Base-by-base conservation (phyloP, 1,284 basidiomycete genomes). In the Meripilus lineatus region DNA sequence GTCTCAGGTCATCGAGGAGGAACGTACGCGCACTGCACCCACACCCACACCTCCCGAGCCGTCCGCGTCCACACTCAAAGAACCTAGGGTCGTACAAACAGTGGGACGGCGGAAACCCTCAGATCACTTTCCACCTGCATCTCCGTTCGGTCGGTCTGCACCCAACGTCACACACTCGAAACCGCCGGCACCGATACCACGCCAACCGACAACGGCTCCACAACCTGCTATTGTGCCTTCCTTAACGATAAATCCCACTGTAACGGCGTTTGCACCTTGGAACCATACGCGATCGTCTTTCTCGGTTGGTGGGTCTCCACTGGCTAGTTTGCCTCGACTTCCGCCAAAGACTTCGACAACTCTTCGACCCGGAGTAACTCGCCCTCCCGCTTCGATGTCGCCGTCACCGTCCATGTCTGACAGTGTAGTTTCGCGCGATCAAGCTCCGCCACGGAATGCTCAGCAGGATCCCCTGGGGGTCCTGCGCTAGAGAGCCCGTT, bases 401-500 rank as follows among this genome's bases (percentile, higher is more conserved):
- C 44, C 49, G n/a, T n/a, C n/a, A n/a, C n/a, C n/a, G n/a, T n/a
- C n/a, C n/a, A n/a, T n/a, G n/a, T n/a, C n/a, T 23, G 55, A 42
- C 43, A 61, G 50, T 50, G 57, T 46, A 49, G 52, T 51, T 48
- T 54, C 60, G 44, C 58, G 59, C 57, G 65, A 67, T 62, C 64
- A 67, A 59, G 53, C 51, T 43, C 50, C 58, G 47, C 62, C 57
- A 37, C 52, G 51, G 32, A 63, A 44, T 45, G 58, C 57, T 11
- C 66, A 72, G 47, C 68, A 75, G 34, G 82, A 86, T 65, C 83
- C 83, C n/a, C 58, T 86, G 36, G 82, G 83, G 33, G 83, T 71
- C 40, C 40, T 54, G 40, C 47, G 23, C 6, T 40, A 40, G 33
- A 8, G 21, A 8, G 22, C n/a, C 21, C 24, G 37, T 23, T 17